These are phyloP conservation scores for Leccinum obscurum DNA, from an alignment of 768 basidiomycete species.

Conservation along the genomic window DNA sequence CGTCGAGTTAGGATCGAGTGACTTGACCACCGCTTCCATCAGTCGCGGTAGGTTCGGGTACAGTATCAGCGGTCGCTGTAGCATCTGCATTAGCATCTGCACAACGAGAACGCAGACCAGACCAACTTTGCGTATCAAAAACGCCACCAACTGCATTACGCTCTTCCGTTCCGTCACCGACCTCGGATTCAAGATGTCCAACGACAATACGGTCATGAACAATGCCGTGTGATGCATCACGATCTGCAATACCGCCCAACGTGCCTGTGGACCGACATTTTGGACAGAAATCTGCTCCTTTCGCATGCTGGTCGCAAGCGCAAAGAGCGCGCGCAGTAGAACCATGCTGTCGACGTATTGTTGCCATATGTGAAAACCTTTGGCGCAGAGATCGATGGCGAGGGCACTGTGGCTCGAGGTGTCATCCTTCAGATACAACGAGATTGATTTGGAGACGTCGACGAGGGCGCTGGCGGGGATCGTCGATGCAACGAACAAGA, in stretches of 20 bases:
- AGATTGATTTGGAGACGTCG: constrained; percentile 83
- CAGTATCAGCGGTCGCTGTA: constrained; percentile 78
- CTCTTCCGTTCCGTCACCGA: constrained; percentile 78
- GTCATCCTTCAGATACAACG: constrained; percentile 74
- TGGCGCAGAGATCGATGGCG: constrained; percentile 86
- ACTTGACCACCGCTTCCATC: constrained; percentile 95
- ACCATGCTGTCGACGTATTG: constrained; percentile 90
- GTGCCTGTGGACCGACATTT: constrained; percentile 74
- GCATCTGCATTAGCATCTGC: neutral
- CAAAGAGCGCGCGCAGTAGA: constrained; percentile 81
- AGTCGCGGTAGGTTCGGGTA: constrained; percentile 81
- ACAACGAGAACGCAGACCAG: neutral
- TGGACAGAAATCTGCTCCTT: constrained; percentile 71
- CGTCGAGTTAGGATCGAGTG: constrained; percentile 86
- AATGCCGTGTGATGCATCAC: constrained; percentile 80
- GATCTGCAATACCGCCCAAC: constrained; percentile 81
- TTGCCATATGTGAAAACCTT: constrained; percentile 94
- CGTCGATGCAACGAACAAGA: neutral
- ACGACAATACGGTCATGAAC: constrained; percentile 91
- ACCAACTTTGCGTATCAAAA: constrained; percentile 84
- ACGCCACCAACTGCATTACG: constrained; percentile 91
- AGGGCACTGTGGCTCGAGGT: constrained; percentile 63
- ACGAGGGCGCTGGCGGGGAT: constrained; percentile 59
- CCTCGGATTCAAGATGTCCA: constrained; percentile 83
- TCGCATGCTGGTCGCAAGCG: constrained; percentile 67